Conservation (phyloP, 192 early-diverging fungal species). For the Coemansia erecta region DNA sequence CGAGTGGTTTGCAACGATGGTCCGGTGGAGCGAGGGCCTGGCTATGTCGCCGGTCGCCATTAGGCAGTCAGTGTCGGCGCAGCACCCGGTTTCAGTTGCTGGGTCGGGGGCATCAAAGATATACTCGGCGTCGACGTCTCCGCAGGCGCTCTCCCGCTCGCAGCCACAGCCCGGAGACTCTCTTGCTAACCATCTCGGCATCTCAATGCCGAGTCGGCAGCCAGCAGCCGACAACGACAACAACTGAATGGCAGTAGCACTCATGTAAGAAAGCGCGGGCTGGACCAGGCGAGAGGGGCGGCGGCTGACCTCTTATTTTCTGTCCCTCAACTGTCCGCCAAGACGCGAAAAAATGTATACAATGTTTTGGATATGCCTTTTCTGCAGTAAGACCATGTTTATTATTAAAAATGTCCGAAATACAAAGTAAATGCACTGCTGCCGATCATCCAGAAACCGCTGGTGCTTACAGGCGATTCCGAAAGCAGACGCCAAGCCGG, state of each 20-base stretch:
- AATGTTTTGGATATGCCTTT: not conserved
- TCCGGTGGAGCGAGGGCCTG: constrained; percentile 23
- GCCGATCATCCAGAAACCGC: not conserved
- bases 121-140: not conserved
- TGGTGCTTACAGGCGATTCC: constrained; percentile 7
- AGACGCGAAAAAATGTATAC: not conserved
- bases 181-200: not conserved
- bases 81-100: not conserved
- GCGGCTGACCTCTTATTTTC: no score
- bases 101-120: not conserved
- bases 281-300: no score
- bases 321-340: no score
- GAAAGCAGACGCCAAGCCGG: constrained; percentile 12
- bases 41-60: constrained; percentile 8
- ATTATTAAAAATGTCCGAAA: not conserved
- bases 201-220: not conserved
- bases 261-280: not conserved
- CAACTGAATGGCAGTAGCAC: not conserved
- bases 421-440: not conserved
- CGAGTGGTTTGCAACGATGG: constrained; percentile 40
- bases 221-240: not conserved
- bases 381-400: not conserved
- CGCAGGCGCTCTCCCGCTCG: not conserved
- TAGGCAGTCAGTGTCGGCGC: constrained; percentile 23
- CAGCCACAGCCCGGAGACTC: not conserved